Evolutionary conservation across 495 filamentous ascomycete genomes (phyloP).

Genomic region (Jackrogersella minutella): DNA sequence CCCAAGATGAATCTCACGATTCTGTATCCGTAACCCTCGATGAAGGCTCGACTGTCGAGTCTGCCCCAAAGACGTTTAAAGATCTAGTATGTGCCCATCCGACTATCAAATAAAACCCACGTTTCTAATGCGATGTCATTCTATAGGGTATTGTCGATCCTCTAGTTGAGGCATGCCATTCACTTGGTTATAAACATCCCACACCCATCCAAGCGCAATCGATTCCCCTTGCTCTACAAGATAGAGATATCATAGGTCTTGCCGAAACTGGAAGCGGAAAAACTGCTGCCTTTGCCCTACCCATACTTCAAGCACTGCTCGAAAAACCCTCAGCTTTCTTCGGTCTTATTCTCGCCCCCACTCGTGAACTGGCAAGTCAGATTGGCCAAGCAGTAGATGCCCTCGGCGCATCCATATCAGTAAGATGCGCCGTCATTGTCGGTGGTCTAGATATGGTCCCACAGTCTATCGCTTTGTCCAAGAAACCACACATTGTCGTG

Average conservation of each 20-base stretch:
- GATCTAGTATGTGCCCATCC: constrained; percentile 63
- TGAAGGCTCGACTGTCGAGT: constrained; percentile 30
- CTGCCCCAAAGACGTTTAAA: constrained; percentile 72
- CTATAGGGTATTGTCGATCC: constrained; percentile 80
- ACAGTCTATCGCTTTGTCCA: constrained; percentile 85
- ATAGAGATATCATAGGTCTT: constrained; percentile 88
- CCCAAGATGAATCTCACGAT: constrained; percentile 24
- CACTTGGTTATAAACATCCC: constrained; percentile 81
- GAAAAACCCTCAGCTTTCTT: constrained; percentile 81
- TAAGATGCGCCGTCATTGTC: constrained; percentile 79
- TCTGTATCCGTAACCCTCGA: constrained; percentile 32
- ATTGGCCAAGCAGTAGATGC: constrained; percentile 85
- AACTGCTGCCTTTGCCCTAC: constrained; percentile 87
- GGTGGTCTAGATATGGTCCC: constrained; percentile 96
- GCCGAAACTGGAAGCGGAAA: constrained; percentile 96
- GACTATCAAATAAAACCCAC: neutral
- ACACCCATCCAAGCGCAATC: constrained; percentile 80
- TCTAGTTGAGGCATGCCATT: constrained; percentile 84
- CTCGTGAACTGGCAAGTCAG: constrained; percentile 90
- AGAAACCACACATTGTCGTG: constrained; percentile 88
- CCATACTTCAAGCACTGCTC: constrained; percentile 87
- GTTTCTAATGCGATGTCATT: constrained; percentile 6
- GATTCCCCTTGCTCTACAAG: constrained; percentile 82
- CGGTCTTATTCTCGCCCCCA: constrained; percentile 85
- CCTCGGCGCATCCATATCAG: constrained; percentile 81